Base-by-base conservation (phyloP, 2,329 filamentous ascomycete genomes). In the Pseudogymnoascus sp. region DNA sequence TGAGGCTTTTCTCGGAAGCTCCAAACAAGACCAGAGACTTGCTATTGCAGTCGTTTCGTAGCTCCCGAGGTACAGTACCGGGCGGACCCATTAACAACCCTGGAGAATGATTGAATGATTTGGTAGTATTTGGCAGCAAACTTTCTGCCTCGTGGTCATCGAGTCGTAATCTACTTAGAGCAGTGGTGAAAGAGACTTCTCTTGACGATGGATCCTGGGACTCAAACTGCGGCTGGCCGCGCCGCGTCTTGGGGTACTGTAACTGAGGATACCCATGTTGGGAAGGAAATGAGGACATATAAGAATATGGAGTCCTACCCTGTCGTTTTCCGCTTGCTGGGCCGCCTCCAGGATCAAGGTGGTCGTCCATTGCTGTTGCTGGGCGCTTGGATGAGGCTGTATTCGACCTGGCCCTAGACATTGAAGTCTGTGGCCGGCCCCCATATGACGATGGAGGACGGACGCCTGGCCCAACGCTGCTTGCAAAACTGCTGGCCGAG, bases 401-500 rank as follows among this genome's bases (percentile, higher is more conserved):
- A 27, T 37, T 37, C 21, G 35, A 40, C 35, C 33, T 64, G 80
- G 79, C 65, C 70, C 74, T 55, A 74, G 76, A 74, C 66, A 82
- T 75, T 36, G 83, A 77, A 5, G 82, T 79, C 64, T 82, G 78
- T 2, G 82, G 80, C 72, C 78, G 64, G 71, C 61, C 67, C 36
- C 70, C 74, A 63, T 74, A 68, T 4, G 74, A 66, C 15, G 76
- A 72, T 5, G 76, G 73, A 12, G 81, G 77, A 65, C 84, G 80
- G 15, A 72, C 67, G 12, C 77, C 79, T 10, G 80, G 78, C 1
- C 85, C 84, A 29, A 85, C 72, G 68, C 82, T 87, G 64, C 79
- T 82, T 12, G 82, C 78, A 65, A 86, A 85, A 64, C 76, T 78
- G 65, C 75, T 79, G 60, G 76, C 75, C 58, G 76, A 75, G 58